A percentile compares a stretch with the other conserved stretches of the same genome.
phyloP scores from a whole-genome alignment of 768 basidiomycete species.

The Xerocomellus chrysenteron region DNA sequence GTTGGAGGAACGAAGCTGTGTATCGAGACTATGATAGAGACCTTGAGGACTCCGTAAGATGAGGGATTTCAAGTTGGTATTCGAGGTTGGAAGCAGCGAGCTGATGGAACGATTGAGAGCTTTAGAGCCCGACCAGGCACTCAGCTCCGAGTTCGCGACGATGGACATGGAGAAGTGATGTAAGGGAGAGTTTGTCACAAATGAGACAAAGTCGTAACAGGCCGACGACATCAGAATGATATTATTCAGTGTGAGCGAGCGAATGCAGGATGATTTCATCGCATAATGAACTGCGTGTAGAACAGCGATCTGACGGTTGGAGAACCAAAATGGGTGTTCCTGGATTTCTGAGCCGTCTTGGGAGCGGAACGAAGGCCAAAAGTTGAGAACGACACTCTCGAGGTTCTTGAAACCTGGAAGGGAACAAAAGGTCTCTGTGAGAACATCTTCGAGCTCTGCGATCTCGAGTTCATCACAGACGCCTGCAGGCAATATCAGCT shows the following conservation, averaged over 20 bases:
- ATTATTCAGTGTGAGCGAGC: slow-evolving; percentile 27
- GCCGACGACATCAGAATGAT: slow-evolving; percentile 23
- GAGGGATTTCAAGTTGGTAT: slow-evolving; percentile 20
- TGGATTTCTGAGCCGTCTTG: slow-evolving; percentile 21
- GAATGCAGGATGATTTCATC: slow-evolving; percentile 19
- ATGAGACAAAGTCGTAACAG: slow-evolving; percentile 28
- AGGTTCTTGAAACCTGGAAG: slow-evolving; percentile 22
- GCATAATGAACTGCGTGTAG: slow-evolving; percentile 25
- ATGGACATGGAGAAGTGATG: slow-evolving; percentile 32
- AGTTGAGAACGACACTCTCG: slow-evolving; percentile 24
- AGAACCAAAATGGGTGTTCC: slow-evolving; percentile 33
- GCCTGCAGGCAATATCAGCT: slow-evolving; percentile 10
- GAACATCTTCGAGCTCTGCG: slow-evolving; percentile 31
- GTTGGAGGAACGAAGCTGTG: slow-evolving; percentile 16
- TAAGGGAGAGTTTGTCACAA: slow-evolving; percentile 26
- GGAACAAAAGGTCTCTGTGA: slow-evolving; percentile 26
- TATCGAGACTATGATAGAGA: slow-evolving; percentile 27
- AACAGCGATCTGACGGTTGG: slow-evolving; percentile 27
- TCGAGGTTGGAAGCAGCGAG: slow-evolving; percentile 25
- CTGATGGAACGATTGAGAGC: slow-evolving; percentile 25
- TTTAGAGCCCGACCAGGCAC: slow-evolving; percentile 33
- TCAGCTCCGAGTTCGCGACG: slow-evolving; percentile 32
- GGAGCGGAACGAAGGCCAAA: slow-evolving; percentile 32
- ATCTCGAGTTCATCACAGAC: slow-evolving; percentile 29
- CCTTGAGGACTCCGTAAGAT: slow-evolving; percentile 29